A percentile compares a stretch with the other conserved stretches of the same genome.
These are phyloP conservation scores for Parmelia sp. DNA, from an alignment of 495 filamentous ascomycete species.

Conservation along the genomic window DNA sequence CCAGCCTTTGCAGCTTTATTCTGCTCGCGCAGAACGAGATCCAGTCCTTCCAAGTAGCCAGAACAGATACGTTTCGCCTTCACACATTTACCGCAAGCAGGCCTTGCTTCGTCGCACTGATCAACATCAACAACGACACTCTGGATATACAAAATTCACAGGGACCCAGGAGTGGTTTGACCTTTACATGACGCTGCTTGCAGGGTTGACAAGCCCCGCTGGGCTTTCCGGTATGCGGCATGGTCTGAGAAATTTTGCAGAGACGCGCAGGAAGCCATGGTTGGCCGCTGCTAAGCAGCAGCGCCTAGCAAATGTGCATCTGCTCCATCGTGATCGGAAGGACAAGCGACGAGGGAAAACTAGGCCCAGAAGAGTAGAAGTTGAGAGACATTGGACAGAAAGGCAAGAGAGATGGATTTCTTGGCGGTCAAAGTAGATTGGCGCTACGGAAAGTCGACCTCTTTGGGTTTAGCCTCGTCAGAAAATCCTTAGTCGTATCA, in stretches of 20 bases:
- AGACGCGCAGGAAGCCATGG: neutral
- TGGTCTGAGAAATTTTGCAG: neutral
- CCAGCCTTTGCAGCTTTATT: constrained; percentile 19
- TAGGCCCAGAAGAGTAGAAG: neutral
- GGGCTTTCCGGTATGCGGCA: constrained; percentile 24
- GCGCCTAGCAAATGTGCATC: neutral
- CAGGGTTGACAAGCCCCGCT: constrained; percentile 21
- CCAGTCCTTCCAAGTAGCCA: constrained; percentile 23
- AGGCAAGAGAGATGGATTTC: too few relatives aligned
- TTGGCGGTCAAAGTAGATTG: neutral
- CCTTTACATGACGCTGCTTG: constrained; percentile 23
- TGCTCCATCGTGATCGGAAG: neutral
- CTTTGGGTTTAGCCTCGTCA: neutral
- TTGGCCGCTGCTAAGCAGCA: neutral
- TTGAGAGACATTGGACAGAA: neutral
- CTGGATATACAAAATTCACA: neutral
- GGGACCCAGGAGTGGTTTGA: neutral
- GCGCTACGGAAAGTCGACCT: neutral
- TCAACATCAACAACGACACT: neutral
- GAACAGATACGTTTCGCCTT: constrained; percentile 17
- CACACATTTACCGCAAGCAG: constrained; percentile 22
- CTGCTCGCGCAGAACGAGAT: constrained; percentile 22
- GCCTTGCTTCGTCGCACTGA: constrained; percentile 25
- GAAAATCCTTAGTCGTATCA: too few relatives aligned
- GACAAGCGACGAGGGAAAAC: neutral